These are phyloP conservation scores for Casuarina equisetifolia DNA, from an alignment of 306 rosid genomes.

Conservation along the genomic window DNA sequence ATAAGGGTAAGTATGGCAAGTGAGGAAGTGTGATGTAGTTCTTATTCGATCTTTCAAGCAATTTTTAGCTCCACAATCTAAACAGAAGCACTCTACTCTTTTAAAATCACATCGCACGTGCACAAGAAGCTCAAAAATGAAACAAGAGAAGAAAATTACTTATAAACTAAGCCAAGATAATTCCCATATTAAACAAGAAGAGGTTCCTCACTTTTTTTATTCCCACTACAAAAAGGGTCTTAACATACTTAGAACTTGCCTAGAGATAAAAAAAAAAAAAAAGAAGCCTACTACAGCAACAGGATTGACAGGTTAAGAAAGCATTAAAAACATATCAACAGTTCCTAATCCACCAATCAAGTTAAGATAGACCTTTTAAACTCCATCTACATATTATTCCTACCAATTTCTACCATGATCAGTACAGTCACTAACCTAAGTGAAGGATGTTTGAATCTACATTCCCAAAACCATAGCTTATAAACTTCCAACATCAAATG, in stretches of 20 bases:
- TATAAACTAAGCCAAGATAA: neutral
- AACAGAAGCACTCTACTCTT: neutral
- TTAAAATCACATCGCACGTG: neutral
- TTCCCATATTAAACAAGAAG: neutral
- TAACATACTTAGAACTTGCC: neutral
- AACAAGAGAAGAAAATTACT: neutral
- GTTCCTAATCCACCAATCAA: neutral
- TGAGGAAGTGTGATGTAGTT: neutral
- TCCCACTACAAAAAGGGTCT: too few relatives aligned
- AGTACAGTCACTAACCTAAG: neutral
- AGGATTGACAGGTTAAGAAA: neutral
- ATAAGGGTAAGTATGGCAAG: neutral
- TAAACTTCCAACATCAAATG: neutral
- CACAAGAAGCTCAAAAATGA: neutral
- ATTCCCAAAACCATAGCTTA: neutral
- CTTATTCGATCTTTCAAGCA: neutral
- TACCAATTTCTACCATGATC: neutral
- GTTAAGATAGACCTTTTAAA: neutral
- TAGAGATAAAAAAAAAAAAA: neutral
- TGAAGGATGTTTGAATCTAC: neutral
- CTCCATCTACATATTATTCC: neutral
- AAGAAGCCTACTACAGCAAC: conserved; percentile 1
- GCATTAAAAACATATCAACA: neutral
- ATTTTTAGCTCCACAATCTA: neutral
- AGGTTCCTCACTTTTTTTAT: too few relatives aligned